Base-by-base conservation (phyloP, 164 flowering plant species). In the Vitis rupestris region DNA sequence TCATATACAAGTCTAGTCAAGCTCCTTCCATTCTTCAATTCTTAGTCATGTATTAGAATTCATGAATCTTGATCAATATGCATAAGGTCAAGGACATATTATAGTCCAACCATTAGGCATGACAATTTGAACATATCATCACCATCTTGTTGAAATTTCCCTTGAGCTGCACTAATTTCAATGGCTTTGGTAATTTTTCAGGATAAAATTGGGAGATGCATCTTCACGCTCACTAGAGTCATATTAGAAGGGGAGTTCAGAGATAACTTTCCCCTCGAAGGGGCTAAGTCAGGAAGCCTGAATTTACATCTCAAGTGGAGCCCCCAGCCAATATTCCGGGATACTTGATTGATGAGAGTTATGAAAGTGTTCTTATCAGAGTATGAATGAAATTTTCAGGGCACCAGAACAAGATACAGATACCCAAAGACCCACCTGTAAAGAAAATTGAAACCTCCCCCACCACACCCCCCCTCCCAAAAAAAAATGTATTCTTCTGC, bases 151-250 rank as follows among this genome's bases (percentile, higher is more conserved):
- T 3, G 44, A 37, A 37, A 37, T 37, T 37, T 23, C 27, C 27
- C 27, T 23, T 23, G 27, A 1, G 27, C 2, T 37, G 7, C 44
- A 14, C 56, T 13, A 53, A 53, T 14, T 53, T 53, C 56, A 13
- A 12, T 53, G n/a, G n/a, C 14, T n/a, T 53, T 53, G 23, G 15
- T 14, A 11, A 50, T 53, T 16, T 74, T 70, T 68, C 90, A 96
- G 99, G 97, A 93, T 37, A 86, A 81, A 61, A 86, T 96, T 57
- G 98, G 98, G 49, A 85, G 88, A 76, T 85, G 88, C 81, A 88
- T 90, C 54, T 71, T 96, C 82, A 96, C 99, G 65, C 85, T 96
- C 29, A 93, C 98, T 0, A 90, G 90, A 77, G 98, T 90, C 11
- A 72, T 91, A 75, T 3, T 91, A 51, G 99, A 93, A 85, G 95